These are phyloP conservation scores for Nicotiana obtusifolia DNA, from an alignment of 257 asterid species.

Conservation along the genomic window DNA sequence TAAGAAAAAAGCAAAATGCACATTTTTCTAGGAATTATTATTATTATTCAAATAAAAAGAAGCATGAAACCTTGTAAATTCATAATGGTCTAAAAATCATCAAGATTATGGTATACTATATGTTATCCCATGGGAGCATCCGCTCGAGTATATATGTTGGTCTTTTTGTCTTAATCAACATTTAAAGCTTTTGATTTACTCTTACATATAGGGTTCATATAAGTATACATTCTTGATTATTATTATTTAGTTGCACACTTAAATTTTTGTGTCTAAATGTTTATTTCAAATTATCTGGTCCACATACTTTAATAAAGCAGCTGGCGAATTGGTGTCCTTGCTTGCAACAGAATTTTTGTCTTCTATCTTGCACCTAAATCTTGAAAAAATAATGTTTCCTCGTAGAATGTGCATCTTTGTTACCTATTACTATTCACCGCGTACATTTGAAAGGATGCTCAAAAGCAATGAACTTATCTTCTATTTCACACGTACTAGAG, in stretches of 20 bases:
- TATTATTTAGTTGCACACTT: too few relatives aligned
- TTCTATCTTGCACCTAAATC: background rate
- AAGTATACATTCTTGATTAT: too few relatives aligned
- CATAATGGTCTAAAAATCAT: background rate
- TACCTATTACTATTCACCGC: background rate
- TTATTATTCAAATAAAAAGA: background rate
- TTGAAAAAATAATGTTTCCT: background rate
- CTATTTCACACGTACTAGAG: background rate
- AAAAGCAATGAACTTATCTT: background rate
- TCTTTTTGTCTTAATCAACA: background rate
- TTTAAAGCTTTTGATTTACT: too few relatives aligned
- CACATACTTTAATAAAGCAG: background rate
- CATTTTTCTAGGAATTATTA: background rate
- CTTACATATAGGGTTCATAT: too few relatives aligned
- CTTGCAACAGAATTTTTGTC: background rate
- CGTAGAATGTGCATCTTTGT: background rate
- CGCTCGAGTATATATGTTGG: background rate
- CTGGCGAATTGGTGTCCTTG: background rate
- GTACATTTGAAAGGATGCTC: background rate
- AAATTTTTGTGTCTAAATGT: background rate
- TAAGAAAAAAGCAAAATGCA: background rate
- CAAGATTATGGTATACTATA: background rate
- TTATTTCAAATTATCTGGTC: background rate
- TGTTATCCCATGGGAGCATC: background rate
- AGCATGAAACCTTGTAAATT: background rate